Percentiles rank a stretch among this genome's conserved stretches.
These are phyloP conservation scores for Alternaria brassicicola DNA, from an alignment of 2,329 filamentous ascomycete genomes.

Conservation along the genomic window DNA sequence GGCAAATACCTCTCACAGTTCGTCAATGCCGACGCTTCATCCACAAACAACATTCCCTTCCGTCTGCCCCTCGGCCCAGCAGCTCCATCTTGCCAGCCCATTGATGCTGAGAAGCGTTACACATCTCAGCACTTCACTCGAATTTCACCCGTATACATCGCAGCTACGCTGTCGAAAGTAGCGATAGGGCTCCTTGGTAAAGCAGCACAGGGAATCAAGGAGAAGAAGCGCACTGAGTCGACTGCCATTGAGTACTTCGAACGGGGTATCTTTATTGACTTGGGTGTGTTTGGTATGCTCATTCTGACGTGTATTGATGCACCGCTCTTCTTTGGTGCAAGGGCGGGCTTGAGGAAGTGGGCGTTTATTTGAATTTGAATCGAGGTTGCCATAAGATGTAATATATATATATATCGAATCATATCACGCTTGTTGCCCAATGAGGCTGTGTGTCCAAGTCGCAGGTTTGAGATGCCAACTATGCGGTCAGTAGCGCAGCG, in stretches of 20 bases:
- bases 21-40: conserved; percentile 57
- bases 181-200: conserved; percentile 19
- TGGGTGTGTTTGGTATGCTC: conserved; percentile 44
- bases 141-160: conserved; percentile 24
- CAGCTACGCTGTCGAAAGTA: conserved; percentile 23
- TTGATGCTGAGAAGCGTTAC: conserved; percentile 28
- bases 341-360: conserved; percentile 33
- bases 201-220: conserved; percentile 36
- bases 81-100: conserved; percentile 22
- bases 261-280: conserved; percentile 45
- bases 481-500: not conserved
- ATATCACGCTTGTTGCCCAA: not conserved
- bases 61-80: conserved; percentile 56
- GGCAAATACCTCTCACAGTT: conserved; percentile 67
- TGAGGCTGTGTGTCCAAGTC: not conserved
- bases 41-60: conserved; percentile 64
- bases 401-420: not conserved
- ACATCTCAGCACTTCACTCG: conserved; percentile 28
- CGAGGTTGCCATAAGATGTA: not conserved
- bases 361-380: conserved; percentile 11
- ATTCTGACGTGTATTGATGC: conserved; percentile 37
- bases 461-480: not conserved
- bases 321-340: conserved; percentile 32
- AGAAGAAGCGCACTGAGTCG: conserved; percentile 43
- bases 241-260: conserved; percentile 39